phyloP scores from a whole-genome alignment of 768 basidiomycete genomes.

The Suillus ampliporus region DNA sequence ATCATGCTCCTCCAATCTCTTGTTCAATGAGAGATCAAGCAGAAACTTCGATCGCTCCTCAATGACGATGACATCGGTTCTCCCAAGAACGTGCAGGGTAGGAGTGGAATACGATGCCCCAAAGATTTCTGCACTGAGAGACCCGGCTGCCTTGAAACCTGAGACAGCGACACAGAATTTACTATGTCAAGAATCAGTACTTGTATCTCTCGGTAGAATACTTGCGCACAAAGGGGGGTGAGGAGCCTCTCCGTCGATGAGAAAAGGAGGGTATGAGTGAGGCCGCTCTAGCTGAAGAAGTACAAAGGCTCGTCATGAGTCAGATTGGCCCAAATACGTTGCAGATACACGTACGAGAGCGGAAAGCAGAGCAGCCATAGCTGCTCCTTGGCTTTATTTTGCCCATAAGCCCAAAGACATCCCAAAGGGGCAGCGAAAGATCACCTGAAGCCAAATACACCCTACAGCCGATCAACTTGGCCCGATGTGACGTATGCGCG shows the following conservation, averaged over 20 bases:
- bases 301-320: slow-evolving; percentile 10
- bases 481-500: neutral
- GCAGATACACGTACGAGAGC: slow-evolving; percentile 58
- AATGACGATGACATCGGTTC: slow-evolving; percentile 74
- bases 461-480: slow-evolving; percentile 45
- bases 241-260: slow-evolving; percentile 64
- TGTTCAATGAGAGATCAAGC: slow-evolving; percentile 56
- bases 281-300: slow-evolving; percentile 57
- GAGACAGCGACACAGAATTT: slow-evolving; percentile 78
- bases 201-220: neutral
- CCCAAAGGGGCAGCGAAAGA: slow-evolving; percentile 11
- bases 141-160: slow-evolving; percentile 62
- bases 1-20: slow-evolving; percentile 75
- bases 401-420: slow-evolving; percentile 11
- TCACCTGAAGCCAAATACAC: slow-evolving; percentile 82
- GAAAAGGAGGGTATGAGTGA: slow-evolving; percentile 57
- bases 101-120: slow-evolving; percentile 63
- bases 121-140: slow-evolving; percentile 56
- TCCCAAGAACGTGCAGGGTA: slow-evolving; percentile 81
- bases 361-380: slow-evolving; percentile 71
- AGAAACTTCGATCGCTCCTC: slow-evolving; percentile 69
- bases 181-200: slow-evolving; percentile 39
- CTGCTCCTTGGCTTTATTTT: slow-evolving; percentile 73
- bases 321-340: slow-evolving; percentile 5
- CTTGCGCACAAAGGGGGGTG: slow-evolving; percentile 73